Evolutionary conservation across 805 yeast genomes (phyloP).

Genomic region (Monosporozyma aquatica): DNA sequence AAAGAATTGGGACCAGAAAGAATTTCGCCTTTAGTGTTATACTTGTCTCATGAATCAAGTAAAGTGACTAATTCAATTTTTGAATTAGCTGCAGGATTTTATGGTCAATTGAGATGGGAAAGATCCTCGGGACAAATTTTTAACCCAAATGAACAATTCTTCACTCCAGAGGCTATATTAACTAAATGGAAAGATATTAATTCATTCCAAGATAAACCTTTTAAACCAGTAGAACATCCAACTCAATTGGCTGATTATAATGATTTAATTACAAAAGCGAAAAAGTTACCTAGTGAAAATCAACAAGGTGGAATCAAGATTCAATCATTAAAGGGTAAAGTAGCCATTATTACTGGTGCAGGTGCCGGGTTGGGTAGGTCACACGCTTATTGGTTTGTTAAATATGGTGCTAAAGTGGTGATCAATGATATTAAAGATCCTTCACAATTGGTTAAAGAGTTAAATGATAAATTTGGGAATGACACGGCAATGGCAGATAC

Average conservation of each 20-base stretch:
- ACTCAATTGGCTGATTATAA: conserved; percentile 61
- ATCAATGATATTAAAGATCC: conserved; percentile 86
- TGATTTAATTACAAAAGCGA: conserved; percentile 44
- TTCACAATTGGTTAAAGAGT: conserved; percentile 61
- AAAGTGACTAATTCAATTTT: conserved; percentile 65
- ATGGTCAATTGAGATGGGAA: conserved; percentile 90
- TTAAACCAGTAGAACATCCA: conserved; percentile 58
- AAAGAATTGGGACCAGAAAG: conserved; percentile 77
- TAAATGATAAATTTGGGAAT: conserved; percentile 49
- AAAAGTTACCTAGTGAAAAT: conserved; percentile 40
- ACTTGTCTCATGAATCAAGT: conserved; percentile 57
- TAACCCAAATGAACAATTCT: conserved; percentile 57
- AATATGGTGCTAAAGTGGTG: conserved; percentile 89
- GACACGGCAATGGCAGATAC: conserved; percentile 76
- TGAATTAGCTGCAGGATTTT: conserved; percentile 93
- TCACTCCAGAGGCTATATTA: conserved; percentile 80
- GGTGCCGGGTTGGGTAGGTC: conserved; percentile 91
- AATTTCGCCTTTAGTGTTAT: conserved; percentile 85
- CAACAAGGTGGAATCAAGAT: conserved; percentile 50
- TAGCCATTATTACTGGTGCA: conserved; percentile 89
- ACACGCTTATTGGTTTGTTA: conserved; percentile 77
- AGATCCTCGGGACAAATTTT: conserved; percentile 79
- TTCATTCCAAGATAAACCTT: conserved; percentile 51
- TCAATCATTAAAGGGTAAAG: conserved; percentile 61
- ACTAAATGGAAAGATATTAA: conserved; percentile 53